phyloP scores from a whole-genome alignment of 306 rosid species.

The Elaeagnus macrophylla region DNA sequence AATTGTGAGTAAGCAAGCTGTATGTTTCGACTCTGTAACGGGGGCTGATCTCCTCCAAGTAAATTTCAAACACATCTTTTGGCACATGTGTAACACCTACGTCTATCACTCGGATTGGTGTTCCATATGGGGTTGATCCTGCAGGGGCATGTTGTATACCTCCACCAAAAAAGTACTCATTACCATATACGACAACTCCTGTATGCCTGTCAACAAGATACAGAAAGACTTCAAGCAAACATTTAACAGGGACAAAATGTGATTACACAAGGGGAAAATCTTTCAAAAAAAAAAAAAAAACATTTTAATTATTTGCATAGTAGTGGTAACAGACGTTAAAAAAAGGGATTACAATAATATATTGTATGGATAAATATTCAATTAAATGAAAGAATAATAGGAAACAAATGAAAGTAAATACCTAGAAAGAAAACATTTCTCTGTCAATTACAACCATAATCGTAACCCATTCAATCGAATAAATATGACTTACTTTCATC shows the following conservation, averaged over 20 bases:
- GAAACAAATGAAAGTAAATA: too few species aligned
- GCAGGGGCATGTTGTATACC: conserved; percentile 70
- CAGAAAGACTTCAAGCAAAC: neutral
- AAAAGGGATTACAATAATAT: too few species aligned
- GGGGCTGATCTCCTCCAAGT: conserved; percentile 75
- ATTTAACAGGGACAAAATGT: too few species aligned
- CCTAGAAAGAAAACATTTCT: too few species aligned
- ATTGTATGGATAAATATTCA: too few species aligned
- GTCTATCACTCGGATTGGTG: conserved; percentile 61
- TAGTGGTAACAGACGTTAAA: too few species aligned
- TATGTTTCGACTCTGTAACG: conserved; percentile 74
- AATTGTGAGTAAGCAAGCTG: conserved; percentile 72
- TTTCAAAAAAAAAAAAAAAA: neutral
- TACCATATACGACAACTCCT: conserved; percentile 79
- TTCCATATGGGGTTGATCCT: conserved; percentile 78
- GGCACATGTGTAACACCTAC: conserved; percentile 85
- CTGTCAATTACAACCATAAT: too few species aligned
- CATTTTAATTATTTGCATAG: too few species aligned
- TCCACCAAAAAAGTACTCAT: conserved; percentile 90
- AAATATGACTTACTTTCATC: too few species aligned
- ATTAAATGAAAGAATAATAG: too few species aligned
- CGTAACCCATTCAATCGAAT: too few species aligned
- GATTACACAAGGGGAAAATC: neutral
- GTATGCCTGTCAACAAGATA: conserved; percentile 61
- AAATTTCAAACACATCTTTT: conserved; percentile 72